Conservation (phyloP, 2,329 filamentous ascomycete genomes). For the Geoglossum cookeanum region DNA sequence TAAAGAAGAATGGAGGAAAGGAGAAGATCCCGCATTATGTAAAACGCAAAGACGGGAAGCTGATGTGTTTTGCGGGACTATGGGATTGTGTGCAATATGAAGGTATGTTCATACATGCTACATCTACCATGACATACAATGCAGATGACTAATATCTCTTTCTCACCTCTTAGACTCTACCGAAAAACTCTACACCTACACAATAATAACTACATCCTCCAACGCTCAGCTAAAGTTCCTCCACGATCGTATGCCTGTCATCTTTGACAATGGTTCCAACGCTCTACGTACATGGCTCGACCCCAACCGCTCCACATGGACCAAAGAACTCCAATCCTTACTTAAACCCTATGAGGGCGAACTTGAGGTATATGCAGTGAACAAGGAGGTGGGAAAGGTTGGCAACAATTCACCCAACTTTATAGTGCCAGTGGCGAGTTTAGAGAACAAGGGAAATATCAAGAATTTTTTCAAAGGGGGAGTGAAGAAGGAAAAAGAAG, state of each 20-base stretch:
- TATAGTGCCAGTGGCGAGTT: constrained; percentile 63
- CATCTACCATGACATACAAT: background rate
- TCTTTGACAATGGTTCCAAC: constrained; percentile 58
- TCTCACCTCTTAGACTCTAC: constrained; percentile 36
- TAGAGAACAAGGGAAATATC: constrained; percentile 82
- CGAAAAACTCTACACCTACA: constrained; percentile 69
- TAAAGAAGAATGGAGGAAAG: constrained; percentile 56
- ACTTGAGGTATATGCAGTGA: constrained; percentile 70
- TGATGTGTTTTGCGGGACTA: constrained; percentile 80
- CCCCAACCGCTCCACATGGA: constrained; percentile 53
- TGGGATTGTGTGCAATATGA: constrained; percentile 81
- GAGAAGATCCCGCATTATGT: constrained; percentile 75
- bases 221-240: constrained; percentile 70
- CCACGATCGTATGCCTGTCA: constrained; percentile 90
- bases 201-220: constrained; percentile 78
- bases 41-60: constrained; percentile 58
- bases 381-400: constrained; percentile 80
- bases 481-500: constrained; percentile 22
- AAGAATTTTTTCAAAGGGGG: constrained; percentile 67
- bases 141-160: no score
- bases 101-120: constrained; percentile 26
- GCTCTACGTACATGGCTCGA: constrained; percentile 61
- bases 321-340: constrained; percentile 53
- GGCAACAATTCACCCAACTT: constrained; percentile 78
- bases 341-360: constrained; percentile 64